These are phyloP conservation scores for Daldinia bambusicola DNA, from an alignment of 495 filamentous ascomycete genomes.

Conservation along the genomic window DNA sequence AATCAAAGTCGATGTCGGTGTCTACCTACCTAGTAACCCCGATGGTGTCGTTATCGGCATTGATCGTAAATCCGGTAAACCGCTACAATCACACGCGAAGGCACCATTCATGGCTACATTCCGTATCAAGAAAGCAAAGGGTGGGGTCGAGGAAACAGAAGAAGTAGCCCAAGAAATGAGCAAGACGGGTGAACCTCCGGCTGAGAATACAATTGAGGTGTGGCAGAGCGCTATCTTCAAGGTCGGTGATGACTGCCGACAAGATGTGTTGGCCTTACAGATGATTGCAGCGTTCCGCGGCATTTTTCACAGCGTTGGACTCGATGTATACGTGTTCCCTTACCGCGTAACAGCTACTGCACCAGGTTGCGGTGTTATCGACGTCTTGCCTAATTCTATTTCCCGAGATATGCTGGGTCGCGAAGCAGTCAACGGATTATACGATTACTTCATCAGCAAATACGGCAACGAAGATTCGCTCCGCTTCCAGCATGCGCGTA, in stretches of 20 bases:
- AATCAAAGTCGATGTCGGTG: conserved; percentile 94
- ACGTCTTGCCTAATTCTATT: conserved; percentile 96
- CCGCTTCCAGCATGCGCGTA: conserved; percentile 92
- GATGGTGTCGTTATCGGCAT: conserved; percentile 97
- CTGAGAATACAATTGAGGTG: conserved; percentile 77
- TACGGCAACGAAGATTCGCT: conserved; percentile 96
- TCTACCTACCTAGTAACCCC: conserved; percentile 96
- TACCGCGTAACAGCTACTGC: conserved; percentile 99
- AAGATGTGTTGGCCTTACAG: conserved; percentile 95
- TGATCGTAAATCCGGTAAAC: conserved; percentile 96
- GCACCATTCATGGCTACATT: conserved; percentile 99
- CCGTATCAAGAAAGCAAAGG: conserved; percentile 84
- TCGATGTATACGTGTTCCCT: conserved; percentile 96
- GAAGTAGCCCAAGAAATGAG: conserved; percentile 54
- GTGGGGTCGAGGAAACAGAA: conserved; percentile 59
- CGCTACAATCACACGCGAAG: conserved; percentile 96
- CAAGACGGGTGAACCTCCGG: conserved; percentile 46
- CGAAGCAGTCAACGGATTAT: conserved; percentile 95
- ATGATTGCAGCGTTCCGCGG: conserved; percentile 97
- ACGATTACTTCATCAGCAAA: conserved; percentile 97
- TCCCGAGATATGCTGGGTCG: conserved; percentile 98
- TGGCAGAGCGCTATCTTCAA: conserved; percentile 99
- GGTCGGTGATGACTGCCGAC: conserved; percentile 97
- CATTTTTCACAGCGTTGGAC: conserved; percentile 91
- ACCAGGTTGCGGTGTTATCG: conserved; percentile 97